These are phyloP conservation scores for Tulasnella sp. DNA, from an alignment of 768 basidiomycete genomes.

Conservation along the genomic window DNA sequence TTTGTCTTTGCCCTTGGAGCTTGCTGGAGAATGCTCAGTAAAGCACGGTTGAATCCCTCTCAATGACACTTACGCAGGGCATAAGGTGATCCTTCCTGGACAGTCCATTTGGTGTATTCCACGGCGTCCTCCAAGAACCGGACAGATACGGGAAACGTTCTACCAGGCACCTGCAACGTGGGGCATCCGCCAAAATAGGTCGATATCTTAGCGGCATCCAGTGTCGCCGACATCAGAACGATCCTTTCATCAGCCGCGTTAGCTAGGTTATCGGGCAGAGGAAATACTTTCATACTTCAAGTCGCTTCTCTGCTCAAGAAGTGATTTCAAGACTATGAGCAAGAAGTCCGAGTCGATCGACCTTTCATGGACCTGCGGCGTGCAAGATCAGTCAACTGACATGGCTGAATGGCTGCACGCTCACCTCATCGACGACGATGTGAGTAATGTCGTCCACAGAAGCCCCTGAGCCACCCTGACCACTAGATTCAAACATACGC, in stretches of 20 bases:
- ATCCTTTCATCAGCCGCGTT: slow-evolving; percentile 50
- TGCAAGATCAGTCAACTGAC: background rate
- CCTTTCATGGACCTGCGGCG: slow-evolving; percentile 79
- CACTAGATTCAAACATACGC: slow-evolving; percentile 91
- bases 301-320: slow-evolving; percentile 70
- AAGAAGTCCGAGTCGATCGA: slow-evolving; percentile 97
- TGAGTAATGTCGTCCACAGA: slow-evolving; percentile 97
- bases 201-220: slow-evolving; percentile 88
- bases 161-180: slow-evolving; percentile 81
- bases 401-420: slow-evolving; percentile 26
- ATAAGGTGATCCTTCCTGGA: slow-evolving; percentile 77
- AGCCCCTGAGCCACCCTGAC: slow-evolving; percentile 63
- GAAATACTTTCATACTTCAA: slow-evolving; percentile 61
- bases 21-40: background rate
- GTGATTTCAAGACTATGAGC: slow-evolving; percentile 83
- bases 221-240: slow-evolving; percentile 93
- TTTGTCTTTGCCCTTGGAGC: slow-evolving; percentile 18
- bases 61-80: slow-evolving; percentile 42
- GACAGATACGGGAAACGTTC: slow-evolving; percentile 89
- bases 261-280: background rate
- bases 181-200: slow-evolving; percentile 80
- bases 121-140: slow-evolving; percentile 89
- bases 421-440: slow-evolving; percentile 90
- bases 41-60: background rate
- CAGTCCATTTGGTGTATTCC: slow-evolving; percentile 72